phyloP scores from a whole-genome alignment of 495 filamentous ascomycete genomes.

The Penicillium waksmanii region DNA sequence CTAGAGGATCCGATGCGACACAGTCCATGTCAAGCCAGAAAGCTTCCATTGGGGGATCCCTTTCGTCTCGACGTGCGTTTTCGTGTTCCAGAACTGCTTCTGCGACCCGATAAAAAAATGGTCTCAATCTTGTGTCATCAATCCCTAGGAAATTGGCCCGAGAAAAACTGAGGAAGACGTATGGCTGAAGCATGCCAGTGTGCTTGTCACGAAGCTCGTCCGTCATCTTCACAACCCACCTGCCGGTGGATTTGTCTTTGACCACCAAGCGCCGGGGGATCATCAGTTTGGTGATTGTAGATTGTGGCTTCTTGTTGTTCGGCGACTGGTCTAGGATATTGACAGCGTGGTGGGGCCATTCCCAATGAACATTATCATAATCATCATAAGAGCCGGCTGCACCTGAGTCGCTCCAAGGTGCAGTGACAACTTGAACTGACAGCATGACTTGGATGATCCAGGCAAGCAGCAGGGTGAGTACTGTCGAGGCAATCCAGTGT shows the following conservation, averaged over 20 bases:
- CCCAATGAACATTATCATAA: conserved; percentile 21
- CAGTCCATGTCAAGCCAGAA: conserved; percentile 21
- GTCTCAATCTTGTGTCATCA: conserved; percentile 6
- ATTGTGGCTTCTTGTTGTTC: conserved; percentile 12
- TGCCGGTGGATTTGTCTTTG: conserved; percentile 2
- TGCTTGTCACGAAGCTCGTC: conserved; percentile 10
- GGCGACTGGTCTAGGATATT: conserved; percentile 20
- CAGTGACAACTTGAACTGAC: conserved; percentile 13
- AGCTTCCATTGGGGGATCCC: conserved; percentile 7
- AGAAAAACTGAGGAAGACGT: conserved; percentile 22
- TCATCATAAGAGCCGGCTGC: conserved; percentile 9
- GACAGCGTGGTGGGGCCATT: conserved; percentile 20
- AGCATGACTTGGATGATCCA: conserved; percentile 21
- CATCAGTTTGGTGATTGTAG: conserved; percentile 13
- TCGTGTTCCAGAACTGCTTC: conserved; percentile 6
- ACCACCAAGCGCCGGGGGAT: conserved; percentile 20
- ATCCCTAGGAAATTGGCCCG: conserved; percentile 12
- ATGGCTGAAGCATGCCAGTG: conserved; percentile 17
- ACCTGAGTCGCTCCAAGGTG: conserved; percentile 16
- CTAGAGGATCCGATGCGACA: conserved; percentile 3
- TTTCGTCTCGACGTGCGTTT: conserved; percentile 3
- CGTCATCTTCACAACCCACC: conserved; percentile 12
- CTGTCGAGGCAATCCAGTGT: conserved; percentile 11
- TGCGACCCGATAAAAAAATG: conserved; percentile 12
- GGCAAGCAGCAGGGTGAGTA: conserved; percentile 12